These are phyloP conservation scores for Fusarium abutilonis DNA, from an alignment of 2,329 filamentous ascomycete species.

Conservation along the genomic window DNA sequence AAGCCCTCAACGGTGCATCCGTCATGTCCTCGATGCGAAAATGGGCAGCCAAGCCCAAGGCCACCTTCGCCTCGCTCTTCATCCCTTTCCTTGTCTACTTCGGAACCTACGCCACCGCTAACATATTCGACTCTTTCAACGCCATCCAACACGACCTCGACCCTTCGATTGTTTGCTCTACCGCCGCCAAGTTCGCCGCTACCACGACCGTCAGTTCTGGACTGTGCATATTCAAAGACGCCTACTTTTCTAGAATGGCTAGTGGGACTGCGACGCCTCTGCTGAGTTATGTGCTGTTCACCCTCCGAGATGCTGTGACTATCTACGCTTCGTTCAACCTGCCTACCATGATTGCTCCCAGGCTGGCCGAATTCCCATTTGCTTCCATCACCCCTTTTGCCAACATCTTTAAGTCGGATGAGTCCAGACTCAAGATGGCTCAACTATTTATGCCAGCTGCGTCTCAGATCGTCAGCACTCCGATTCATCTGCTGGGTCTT, in stretches of 20 bases:
- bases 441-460: slow-evolving; percentile 40
- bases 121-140: slow-evolving; percentile 42
- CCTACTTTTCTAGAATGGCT: slow-evolving; percentile 36
- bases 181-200: slow-evolving; percentile 39
- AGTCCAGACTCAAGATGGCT: slow-evolving; percentile 39
- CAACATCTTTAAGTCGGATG: slow-evolving; percentile 35
- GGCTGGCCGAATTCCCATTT: slow-evolving; percentile 38
- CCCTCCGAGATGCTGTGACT: slow-evolving; percentile 39
- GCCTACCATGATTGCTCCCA: slow-evolving; percentile 39
- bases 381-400: slow-evolving; percentile 29
- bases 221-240: slow-evolving; percentile 41
- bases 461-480: slow-evolving; percentile 40
- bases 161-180: slow-evolving; percentile 34
- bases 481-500: slow-evolving; percentile 40
- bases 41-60: slow-evolving; percentile 39
- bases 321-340: slow-evolving; percentile 44
- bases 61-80: slow-evolving; percentile 35
- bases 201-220: slow-evolving; percentile 39
- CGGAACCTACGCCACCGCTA: slow-evolving; percentile 43
- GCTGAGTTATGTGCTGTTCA: slow-evolving; percentile 38
- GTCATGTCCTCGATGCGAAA: slow-evolving; percentile 36
- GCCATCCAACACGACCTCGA: slow-evolving; percentile 32
- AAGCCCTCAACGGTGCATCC: slow-evolving; percentile 36
- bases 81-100: slow-evolving; percentile 44
- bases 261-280: slow-evolving; percentile 34